Conservation (phyloP, 2,329 filamentous ascomycete species). For the Metarhizium humberi region DNA sequence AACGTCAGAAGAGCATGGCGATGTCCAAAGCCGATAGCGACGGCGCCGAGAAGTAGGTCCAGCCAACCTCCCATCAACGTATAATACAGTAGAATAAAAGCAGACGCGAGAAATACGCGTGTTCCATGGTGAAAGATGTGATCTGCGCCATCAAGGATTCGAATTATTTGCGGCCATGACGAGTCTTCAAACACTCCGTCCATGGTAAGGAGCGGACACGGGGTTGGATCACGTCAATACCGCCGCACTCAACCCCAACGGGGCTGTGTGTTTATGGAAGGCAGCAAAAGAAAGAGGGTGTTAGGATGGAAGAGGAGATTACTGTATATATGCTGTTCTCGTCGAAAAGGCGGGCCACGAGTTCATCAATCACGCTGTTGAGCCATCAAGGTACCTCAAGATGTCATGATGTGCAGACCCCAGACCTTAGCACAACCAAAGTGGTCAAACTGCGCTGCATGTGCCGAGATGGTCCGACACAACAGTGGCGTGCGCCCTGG, state of each 20-base stretch:
- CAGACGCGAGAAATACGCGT: background rate
- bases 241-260: background rate
- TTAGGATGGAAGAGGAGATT: background rate
- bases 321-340: background rate
- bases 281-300: background rate
- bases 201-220: conserved; percentile 7
- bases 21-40: conserved; percentile 1
- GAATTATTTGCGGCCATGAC: conserved; percentile 12
- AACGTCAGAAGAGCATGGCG: background rate
- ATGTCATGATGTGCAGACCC: background rate
- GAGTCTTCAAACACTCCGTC: conserved; percentile 17
- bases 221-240: background rate
- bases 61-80: conserved; percentile 10
- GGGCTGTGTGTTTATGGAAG: conserved; percentile 1
- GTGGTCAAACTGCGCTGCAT: too few relatives aligned
- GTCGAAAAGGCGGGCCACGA: background rate
- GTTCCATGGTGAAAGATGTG: conserved; percentile 3
- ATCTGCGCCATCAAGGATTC: conserved; percentile 13
- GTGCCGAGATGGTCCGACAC: too few relatives aligned
- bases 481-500: too few relatives aligned
- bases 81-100: conserved; percentile 10
- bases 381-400: conserved; percentile 20
- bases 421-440: background rate
- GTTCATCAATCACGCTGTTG: background rate
- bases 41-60: conserved; percentile 12